Conservation (phyloP, 2,329 filamentous ascomycete genomes). For the Acrocalymma vagum region DNA sequence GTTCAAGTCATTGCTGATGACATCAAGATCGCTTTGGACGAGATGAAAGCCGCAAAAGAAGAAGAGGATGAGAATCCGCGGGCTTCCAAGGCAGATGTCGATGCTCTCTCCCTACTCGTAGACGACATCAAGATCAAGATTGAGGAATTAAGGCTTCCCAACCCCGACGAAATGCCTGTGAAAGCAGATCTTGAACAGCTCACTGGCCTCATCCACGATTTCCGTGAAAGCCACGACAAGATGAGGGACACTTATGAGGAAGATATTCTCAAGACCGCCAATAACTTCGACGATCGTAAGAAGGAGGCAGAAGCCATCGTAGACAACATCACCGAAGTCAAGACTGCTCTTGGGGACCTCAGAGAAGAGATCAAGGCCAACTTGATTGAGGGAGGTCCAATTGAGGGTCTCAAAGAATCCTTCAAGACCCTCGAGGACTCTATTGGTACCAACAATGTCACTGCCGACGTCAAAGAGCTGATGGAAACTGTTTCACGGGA, state of each 20-base stretch:
- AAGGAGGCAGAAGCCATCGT: slow-evolving; percentile 81
- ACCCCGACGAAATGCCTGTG: slow-evolving; percentile 74
- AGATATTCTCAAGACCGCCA: slow-evolving; percentile 77
- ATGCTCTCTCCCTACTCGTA: slow-evolving; percentile 79
- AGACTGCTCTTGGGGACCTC: slow-evolving; percentile 78
- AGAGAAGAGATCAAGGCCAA: slow-evolving; percentile 79
- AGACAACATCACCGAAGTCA: slow-evolving; percentile 81
- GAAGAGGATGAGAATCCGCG: slow-evolving; percentile 63
- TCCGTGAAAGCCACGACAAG: slow-evolving; percentile 68
- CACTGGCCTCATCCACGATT: slow-evolving; percentile 58
- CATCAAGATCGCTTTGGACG: slow-evolving; percentile 77
- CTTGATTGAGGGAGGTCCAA: slow-evolving; percentile 75
- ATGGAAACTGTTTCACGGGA: slow-evolving; percentile 80
- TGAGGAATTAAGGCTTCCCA: slow-evolving; percentile 75
- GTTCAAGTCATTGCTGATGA: slow-evolving; percentile 83
- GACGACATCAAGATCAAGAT: slow-evolving; percentile 85
- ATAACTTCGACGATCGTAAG: slow-evolving; percentile 84
- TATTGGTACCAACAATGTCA: slow-evolving; percentile 59
- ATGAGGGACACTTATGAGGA: slow-evolving; percentile 77
- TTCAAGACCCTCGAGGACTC: slow-evolving; percentile 76
- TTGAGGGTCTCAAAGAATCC: slow-evolving; percentile 65
- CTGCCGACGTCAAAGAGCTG: slow-evolving; percentile 64
- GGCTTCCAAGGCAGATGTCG: slow-evolving; percentile 82
- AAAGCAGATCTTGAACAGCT: slow-evolving; percentile 79
- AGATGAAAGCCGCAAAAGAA: slow-evolving; percentile 62